Conservation (phyloP, 1,139 yeast genomes). For the Taiozyma sp. region DNA sequence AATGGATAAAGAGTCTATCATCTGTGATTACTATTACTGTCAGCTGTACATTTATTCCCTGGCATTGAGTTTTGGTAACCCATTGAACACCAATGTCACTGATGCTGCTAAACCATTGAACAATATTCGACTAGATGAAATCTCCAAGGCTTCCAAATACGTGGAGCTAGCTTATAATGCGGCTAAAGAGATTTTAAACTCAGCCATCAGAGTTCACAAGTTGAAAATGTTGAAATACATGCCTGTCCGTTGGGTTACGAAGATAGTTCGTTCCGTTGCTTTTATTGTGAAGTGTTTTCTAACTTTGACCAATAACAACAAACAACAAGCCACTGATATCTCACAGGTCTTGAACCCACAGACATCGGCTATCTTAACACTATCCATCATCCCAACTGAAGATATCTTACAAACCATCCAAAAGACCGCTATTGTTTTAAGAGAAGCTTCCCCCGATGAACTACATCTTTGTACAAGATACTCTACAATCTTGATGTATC, state of each 20-base stretch:
- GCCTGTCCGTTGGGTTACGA: conserved; percentile 88
- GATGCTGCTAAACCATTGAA: conserved; percentile 21
- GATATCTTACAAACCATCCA: conserved; percentile 66
- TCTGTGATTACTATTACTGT: conserved; percentile 80
- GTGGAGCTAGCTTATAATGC: conserved; percentile 80
- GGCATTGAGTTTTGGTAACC: conserved; percentile 54
- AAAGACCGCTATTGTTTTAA: conserved; percentile 64
- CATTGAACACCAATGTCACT: conserved; percentile 22
- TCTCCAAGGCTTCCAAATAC: conserved; percentile 68
- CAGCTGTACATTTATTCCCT: conserved; percentile 78
- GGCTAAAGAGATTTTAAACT: conserved; percentile 72
- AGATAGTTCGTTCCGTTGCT: conserved; percentile 87
- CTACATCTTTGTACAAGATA: conserved; percentile 77
- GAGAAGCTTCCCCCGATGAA: conserved; percentile 88
- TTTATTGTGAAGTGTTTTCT: conserved; percentile 82
- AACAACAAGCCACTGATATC: conserved; percentile 22
- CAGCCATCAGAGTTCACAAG: conserved; percentile 66
- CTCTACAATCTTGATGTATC: conserved; percentile 72
- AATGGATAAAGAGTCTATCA: conserved; percentile 64
- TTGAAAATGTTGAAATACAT: conserved; percentile 62
- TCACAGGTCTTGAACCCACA: conserved; percentile 29
- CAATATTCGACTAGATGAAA: conserved; percentile 55
- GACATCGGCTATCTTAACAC: conserved; percentile 45
- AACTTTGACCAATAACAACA: conserved; percentile 47
- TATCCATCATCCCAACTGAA: conserved; percentile 62